These are phyloP conservation scores for Citrus mangshanensis DNA, from an alignment of 345 rosid species.

Conservation along the genomic window DNA sequence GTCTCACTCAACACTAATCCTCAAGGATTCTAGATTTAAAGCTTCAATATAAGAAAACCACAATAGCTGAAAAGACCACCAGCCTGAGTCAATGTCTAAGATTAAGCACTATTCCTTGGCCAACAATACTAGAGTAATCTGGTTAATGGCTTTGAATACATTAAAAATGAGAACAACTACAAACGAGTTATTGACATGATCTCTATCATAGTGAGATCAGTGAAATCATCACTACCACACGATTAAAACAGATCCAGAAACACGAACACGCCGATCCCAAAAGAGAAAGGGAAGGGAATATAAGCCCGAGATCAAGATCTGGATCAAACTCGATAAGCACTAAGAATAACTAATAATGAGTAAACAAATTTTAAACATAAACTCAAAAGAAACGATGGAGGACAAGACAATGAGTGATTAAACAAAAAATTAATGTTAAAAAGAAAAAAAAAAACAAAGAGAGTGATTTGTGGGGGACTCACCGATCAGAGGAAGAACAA, in stretches of 20 bases:
- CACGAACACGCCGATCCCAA: not conserved
- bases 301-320: conserved; percentile 28
- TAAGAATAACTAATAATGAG: not conserved
- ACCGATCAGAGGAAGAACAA: conserved; percentile 78
- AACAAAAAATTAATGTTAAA: not conserved
- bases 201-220: not conserved
- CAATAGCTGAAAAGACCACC: not conserved
- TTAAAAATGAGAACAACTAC: not conserved
- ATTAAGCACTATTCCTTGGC: too few relatives aligned
- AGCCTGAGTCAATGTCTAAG: too few relatives aligned
- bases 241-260: too few relatives aligned
- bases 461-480: conserved; percentile 30
- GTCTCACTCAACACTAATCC: not conserved
- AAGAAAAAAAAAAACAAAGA: not conserved
- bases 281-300: not conserved
- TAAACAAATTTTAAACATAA: too few relatives aligned
- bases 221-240: too few relatives aligned
- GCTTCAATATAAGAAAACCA: not conserved
- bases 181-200: not conserved
- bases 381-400: too few relatives aligned
- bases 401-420: not conserved
- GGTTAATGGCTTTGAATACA: not conserved
- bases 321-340: conserved; percentile 16
- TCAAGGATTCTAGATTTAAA: not conserved
- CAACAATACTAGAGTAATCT: too few relatives aligned